A percentile compares a stretch with the other conserved stretches of the same genome.
Evolutionary conservation across 2,329 filamentous ascomycete species (phyloP).

Genomic region (Exophiala viscosa): DNA sequence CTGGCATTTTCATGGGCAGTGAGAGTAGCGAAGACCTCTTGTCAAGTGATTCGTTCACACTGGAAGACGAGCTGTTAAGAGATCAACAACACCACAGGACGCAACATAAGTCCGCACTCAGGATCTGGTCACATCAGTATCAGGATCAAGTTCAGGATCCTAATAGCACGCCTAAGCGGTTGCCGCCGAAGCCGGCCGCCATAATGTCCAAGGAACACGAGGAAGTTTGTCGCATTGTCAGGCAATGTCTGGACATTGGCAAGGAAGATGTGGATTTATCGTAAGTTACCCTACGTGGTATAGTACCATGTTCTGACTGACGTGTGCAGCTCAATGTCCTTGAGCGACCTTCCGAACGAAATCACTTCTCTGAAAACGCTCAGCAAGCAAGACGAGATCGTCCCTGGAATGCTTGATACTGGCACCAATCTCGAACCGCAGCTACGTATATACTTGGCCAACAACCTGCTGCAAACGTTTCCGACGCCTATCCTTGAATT

Average conservation of each 20-base stretch:
- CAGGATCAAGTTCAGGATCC: constrained; percentile 5
- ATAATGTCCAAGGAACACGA: constrained; percentile 30
- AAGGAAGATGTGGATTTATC: constrained; percentile 45
- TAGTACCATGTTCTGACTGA: background rate
- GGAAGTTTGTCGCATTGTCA: constrained; percentile 37
- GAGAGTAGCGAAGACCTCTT: constrained; percentile 39
- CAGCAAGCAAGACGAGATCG: constrained; percentile 26
- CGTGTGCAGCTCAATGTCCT: constrained; percentile 10
- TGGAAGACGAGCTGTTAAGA: constrained; percentile 37
- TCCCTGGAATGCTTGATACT: constrained; percentile 23
- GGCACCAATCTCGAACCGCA: constrained; percentile 36
- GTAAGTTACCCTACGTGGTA: constrained; percentile 31
- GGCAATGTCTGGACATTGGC: constrained; percentile 42
- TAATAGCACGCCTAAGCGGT: constrained; percentile 6
- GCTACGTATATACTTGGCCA: constrained; percentile 42
- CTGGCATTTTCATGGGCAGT: constrained; percentile 48
- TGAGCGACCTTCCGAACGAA: constrained; percentile 18
- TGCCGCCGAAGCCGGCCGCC: background rate
- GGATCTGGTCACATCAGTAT: background rate
- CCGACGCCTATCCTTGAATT: constrained; percentile 43
- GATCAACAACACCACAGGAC: constrained; percentile 22
- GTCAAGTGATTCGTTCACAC: constrained; percentile 37
- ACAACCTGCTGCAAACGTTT: constrained; percentile 39
- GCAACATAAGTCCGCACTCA: background rate
- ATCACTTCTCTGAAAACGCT: constrained; percentile 18